Evolutionary conservation across 495 filamentous ascomycete genomes (phyloP), one percentile per base, ranked within the genome.

Genomic region (Barbatosphaeria neglecta): DNA sequence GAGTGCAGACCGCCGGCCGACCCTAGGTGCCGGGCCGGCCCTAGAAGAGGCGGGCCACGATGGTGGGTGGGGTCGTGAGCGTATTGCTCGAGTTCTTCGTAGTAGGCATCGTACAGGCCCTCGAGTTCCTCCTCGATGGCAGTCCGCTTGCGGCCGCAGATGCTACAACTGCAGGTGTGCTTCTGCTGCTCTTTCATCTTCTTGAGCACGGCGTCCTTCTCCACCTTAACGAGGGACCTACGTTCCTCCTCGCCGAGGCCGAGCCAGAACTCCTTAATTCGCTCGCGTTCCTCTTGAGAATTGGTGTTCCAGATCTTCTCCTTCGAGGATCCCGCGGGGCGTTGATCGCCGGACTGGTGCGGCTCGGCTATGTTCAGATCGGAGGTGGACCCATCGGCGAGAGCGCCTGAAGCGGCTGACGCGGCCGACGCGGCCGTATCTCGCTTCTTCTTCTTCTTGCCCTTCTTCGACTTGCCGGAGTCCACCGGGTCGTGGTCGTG

Each of bases 111-210:
- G 61, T 99, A 99, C 13, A 99, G 75, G n/a, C 93, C 89, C 62
- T 99, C 92, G 11, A 99, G 70, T 63, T 99, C 93, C 64, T 99
- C 92, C 64, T 99, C 92, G 56, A 99, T 99, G 8, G 92, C 92
- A 7, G 86, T 95, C 39, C 92, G 80, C 66, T 97, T 99, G 51
- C 92, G 79, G 43, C 92, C 92, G 68, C 92, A 99, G 33, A 97
- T 90, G 6, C 86, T 94, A 57, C 92, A 99, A 58, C 89, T 95
- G 67, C 92, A 99, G 3, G 92, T 97, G 59, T 97, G 92, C 65
- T 96, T 97, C 63, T 99, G 92, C 66, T 99, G 92, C 63, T 99
- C 93, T 68, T 99, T 98, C 92, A 99, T 99, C 68, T 99, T 99
- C 53, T 86, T 86, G 44, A 99, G 66, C 1, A 99, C 92, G 6